phyloP scores from a whole-genome alignment of 352 stramenopile species.

The Phytophthora palmivora region DNA sequence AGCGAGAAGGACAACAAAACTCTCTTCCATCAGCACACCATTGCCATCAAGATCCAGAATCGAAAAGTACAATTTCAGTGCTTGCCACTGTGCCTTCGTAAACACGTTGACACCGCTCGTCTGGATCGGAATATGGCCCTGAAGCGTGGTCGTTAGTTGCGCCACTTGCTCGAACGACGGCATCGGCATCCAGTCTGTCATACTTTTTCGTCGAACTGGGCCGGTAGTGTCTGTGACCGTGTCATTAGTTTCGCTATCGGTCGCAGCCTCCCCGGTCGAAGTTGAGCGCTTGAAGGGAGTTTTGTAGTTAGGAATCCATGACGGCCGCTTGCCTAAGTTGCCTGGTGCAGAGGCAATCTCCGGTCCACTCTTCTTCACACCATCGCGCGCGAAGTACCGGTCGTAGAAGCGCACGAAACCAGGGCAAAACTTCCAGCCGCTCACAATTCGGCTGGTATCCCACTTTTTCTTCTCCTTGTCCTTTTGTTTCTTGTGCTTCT shows the following conservation, averaged over 20 bases:
- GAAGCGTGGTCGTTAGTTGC: slow-evolving; percentile 40
- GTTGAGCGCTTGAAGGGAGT: slow-evolving; percentile 39
- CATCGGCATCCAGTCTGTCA: slow-evolving; percentile 49
- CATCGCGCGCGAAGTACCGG: slow-evolving; percentile 53
- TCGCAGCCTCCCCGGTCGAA: slow-evolving; percentile 37
- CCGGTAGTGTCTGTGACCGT: slow-evolving; percentile 27
- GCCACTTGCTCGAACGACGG: slow-evolving; percentile 45
- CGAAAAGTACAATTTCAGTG: slow-evolving; percentile 77
- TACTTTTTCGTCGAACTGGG: slow-evolving; percentile 45
- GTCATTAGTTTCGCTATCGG: slow-evolving; percentile 30
- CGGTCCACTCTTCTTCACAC: slow-evolving; percentile 24
- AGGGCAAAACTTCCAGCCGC: slow-evolving; percentile 63
- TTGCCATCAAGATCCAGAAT: slow-evolving; percentile 74
- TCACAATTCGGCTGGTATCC: slow-evolving; percentile 45
- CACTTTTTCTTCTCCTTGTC: slow-evolving; percentile 43
- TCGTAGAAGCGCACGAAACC: slow-evolving; percentile 77
- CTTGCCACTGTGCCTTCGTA: slow-evolving; percentile 75
- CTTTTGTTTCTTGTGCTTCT: slow-evolving; percentile 44
- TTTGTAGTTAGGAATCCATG: slow-evolving; percentile 32
- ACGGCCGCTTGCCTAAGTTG: slow-evolving; percentile 25
- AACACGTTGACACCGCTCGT: slow-evolving; percentile 61
- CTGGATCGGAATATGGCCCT: slow-evolving; percentile 35
- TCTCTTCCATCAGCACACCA: slow-evolving; percentile 80
- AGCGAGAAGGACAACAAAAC: slow-evolving; percentile 79
- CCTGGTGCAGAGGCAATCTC: slow-evolving; percentile 28